Base-by-base conservation (phyloP, 2,329 filamentous ascomycete genomes). In the Bipolaris cookei region DNA sequence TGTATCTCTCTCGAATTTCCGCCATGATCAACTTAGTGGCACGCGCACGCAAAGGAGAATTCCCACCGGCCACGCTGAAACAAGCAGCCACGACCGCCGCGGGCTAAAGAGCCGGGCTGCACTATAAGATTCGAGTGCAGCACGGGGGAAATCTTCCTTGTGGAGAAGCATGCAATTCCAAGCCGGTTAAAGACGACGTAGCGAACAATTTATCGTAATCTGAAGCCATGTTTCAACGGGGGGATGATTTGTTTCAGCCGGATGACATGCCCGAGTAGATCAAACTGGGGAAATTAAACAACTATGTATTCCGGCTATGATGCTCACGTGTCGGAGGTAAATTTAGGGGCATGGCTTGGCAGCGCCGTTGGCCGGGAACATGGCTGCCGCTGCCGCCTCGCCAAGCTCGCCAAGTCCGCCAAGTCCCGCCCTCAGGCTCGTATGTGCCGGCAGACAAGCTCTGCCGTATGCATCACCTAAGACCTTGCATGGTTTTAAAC, bases 121-220 rank as follows among this genome's bases (percentile, higher is more conserved):
- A 38, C 45, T 46, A 58, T 59, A 47, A 48, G 48, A 55, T 50
- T 41, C 28, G 46, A 47, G 45, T 42, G 48, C 37, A 39, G 6
- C 49, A 37, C 46, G 58, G 43, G 53, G 37, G 56, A n/a, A n/a
- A 30, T 21, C 18, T 42, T 51, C 53, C 48, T 37, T 55, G 41
- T 59, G 45, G 51, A 57, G 30, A 34, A 34, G 38, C 43, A 37
- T 37, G 16, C 21, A 49, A 43, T 41, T 48, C 48, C 51, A 55
- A 42, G 45, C 51, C 63, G 59, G 62, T 37, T 61, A 64, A 64
- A 51, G 47, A 28, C 46, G 25, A 42, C 18, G 47, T 35, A 23
- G 47, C 41, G 45, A 59, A 46, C 51, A 64, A 61, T 66, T 45
- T 61, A 52, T 50, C 14, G 44, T 48, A 63, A 61, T 64, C 41